Base-by-base conservation (phyloP, 1,284 basidiomycete genomes). In the Mycena citricolor region DNA sequence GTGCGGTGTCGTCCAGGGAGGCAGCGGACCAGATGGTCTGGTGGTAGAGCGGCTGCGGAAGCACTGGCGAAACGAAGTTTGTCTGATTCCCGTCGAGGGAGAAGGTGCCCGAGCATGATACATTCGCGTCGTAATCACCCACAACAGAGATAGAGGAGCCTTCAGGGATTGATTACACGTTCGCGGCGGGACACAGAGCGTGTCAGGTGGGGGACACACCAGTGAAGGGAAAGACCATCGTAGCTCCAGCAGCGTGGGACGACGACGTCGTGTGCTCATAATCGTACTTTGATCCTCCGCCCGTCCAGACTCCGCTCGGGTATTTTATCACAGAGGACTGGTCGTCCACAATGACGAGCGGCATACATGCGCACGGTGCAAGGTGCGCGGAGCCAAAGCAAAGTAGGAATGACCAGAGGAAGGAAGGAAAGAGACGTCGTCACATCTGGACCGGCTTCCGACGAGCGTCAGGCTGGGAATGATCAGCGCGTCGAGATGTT, bases 271-370 rank as follows among this genome's bases (percentile, higher is more conserved):
- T 57, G 26, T 57, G 53, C 35, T 49, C 45, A 32, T 57, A 60
- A 46, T 58, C 28, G 14, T 21, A 22, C 13, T 20, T 36, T 22
- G 49, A 39, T n/a, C 54, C 55, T 2, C 50, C 51, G 11, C 47
- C 35, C 17, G 49, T 47, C 59, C 59, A 60, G 26, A 39, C 37
- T 3, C 56, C 59, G 22, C 52, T 51, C n/a, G n/a, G n/a, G 35
- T 60, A 59, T 16, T 29, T 40, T 32, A 60, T 51, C 24, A 50
- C 50, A 25, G 39, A 42, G n/a, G n/a, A n/a, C 47, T 51, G 54
- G 49, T 60, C 59, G 48, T 60, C 59, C 33, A 60, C 37, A 26
- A 60, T 60, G 28, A 57, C 51, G 20, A 36, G 24, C n/a, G n/a
- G n/a, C n/a, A n/a, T n/a, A n/a, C n/a, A n/a, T n/a, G n/a, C n/a